Evolutionary conservation across 306 rosid genomes (phyloP), one percentile per base, ranked within the genome.

Genomic region (Vigna mungo): DNA sequence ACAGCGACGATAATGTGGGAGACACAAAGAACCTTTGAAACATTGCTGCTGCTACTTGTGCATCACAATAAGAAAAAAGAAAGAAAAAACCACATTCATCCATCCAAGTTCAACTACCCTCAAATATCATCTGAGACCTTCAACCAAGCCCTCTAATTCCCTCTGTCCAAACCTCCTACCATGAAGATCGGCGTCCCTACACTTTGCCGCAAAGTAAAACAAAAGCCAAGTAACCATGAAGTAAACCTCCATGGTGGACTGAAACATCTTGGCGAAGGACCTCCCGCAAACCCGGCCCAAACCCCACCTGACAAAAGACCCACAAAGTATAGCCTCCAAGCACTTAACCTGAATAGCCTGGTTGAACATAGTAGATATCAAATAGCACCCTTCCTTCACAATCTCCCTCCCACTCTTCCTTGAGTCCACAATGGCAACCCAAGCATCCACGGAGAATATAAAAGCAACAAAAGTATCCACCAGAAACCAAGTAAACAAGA

Each of bases 351-450:
- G 96, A 20, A 91, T 49, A 70, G 97, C 97, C 51, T 91, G 96
- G 61, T 67, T 81, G 48, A 96, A 85, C 99, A 91, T 89, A 2
- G 94, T 87, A 21, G 84, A 83, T 78, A 93, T 79, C 91, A 96
- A 85, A 78, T 88, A 83, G 73, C 90, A 91, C 44, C 98, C 97
- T 86, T 96, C 99, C 89, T 88, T 91, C 59, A 96, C 85, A 65
- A 96, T 89, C 86, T 96, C 99, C 75, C 86, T 89, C n/a, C 93
- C 96, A 58, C 87, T 93, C 89, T 88, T 88, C 89, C 98, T 88
- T 0, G 96, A 77, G 64, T 96, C 99, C 79, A 86, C 94, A 6
- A 96, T 88, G 60, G 97, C 96, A 86, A 96, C 89, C 97, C 97
- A 96, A 15, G 97, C 94, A 86, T 93, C 97, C n/a, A 93, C 90